These are phyloP conservation scores for Agrocybe chaxingu DNA, from an alignment of 768 basidiomycete genomes.

Conservation along the genomic window DNA sequence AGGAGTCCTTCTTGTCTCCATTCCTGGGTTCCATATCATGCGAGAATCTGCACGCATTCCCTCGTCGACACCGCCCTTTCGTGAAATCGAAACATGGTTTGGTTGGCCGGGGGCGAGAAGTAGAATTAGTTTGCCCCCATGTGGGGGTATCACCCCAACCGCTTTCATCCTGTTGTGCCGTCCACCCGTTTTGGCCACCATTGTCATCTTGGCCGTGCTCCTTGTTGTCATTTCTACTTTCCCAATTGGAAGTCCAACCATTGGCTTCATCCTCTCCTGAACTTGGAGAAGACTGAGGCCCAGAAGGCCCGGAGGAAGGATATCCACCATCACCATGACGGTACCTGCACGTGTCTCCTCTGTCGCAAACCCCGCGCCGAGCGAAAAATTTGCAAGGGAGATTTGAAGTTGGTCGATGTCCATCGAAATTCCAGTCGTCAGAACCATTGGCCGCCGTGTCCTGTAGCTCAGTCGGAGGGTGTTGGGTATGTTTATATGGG, in stretches of 20 bases:
- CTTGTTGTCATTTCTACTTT: slow-evolving; percentile 1
- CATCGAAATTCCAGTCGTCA: not conserved
- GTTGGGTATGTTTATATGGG: slow-evolving; percentile 29
- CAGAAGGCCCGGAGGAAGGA: slow-evolving; percentile 6
- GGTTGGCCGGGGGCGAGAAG: not conserved
- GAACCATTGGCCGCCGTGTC: not conserved
- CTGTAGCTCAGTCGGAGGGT: slow-evolving; percentile 4
- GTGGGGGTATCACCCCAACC: slow-evolving; percentile 8
- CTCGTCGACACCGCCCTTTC: slow-evolving; percentile 15
- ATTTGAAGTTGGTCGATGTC: slow-evolving; percentile 6
- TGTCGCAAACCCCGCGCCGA: slow-evolving; percentile 16
- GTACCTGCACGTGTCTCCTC: slow-evolving; percentile 20
- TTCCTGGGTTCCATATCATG: slow-evolving; percentile 15
- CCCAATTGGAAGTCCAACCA: slow-evolving; percentile 6
- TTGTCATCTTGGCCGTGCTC: slow-evolving; percentile 1
- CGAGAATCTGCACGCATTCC: slow-evolving; percentile 17
- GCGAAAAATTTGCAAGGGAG: slow-evolving; percentile 22
- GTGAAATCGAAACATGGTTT: slow-evolving; percentile 12
- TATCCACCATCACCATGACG: slow-evolving; percentile 16
- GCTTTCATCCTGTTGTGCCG: not conserved
- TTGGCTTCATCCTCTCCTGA: slow-evolving; percentile 11
- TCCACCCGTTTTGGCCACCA: slow-evolving; percentile 8
- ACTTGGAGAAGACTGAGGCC: slow-evolving; percentile 4
- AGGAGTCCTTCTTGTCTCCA: slow-evolving; percentile 16
- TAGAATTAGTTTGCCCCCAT: not conserved